Base-by-base conservation (phyloP, 202 grass and related monocot genomes). In the Elaeis oleifera region DNA sequence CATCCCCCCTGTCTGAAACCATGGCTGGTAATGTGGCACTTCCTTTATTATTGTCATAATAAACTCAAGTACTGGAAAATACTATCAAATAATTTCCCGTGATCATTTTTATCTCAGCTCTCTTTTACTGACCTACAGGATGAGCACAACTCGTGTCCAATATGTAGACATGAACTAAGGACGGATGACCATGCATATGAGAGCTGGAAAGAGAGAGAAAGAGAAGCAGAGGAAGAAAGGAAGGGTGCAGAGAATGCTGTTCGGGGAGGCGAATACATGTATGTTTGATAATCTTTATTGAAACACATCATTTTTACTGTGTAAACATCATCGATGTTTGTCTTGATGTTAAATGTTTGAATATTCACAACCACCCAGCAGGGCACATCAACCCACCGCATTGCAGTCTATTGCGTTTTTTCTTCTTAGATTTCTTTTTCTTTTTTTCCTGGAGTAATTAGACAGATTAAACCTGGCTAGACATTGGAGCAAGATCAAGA, bases 171-270 rank as follows among this genome's bases (percentile, higher is more conserved):
- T 3, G 87, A 96, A 74, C 74, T 96, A 63, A 85, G 79, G 61
- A 96, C 87, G 18, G 87, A 90, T 31, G 91, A 96, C 66, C 91
- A 89, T 79, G 85, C 14, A 3, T 90, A 90, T 15, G 85, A 89
- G 77, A 90, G 82, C 77, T 68, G 85, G 74, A 89, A 84, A 64
- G 94, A 92, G 70, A 74, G 85, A 3, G 88, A 99, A 51, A 79
- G 56, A 53, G 94, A 99, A 31, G 88, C 81, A 26, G 88, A 99
- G 51, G 94, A 92, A 78, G 88, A 99, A 22, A 84, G 85, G 71
- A 99, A 80, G 80, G 94, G 88, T 14, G 88, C 94, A 1, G 88
- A 84, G 0, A 92, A 99, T 84, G 94, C 94, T 18, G 75, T 99
- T 53, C 79, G 85, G 39, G 88, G 80, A 51, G 94, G 94, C 11